Base-by-base conservation (phyloP, 495 filamentous ascomycete species). In the Hypoxylon intermedium region DNA sequence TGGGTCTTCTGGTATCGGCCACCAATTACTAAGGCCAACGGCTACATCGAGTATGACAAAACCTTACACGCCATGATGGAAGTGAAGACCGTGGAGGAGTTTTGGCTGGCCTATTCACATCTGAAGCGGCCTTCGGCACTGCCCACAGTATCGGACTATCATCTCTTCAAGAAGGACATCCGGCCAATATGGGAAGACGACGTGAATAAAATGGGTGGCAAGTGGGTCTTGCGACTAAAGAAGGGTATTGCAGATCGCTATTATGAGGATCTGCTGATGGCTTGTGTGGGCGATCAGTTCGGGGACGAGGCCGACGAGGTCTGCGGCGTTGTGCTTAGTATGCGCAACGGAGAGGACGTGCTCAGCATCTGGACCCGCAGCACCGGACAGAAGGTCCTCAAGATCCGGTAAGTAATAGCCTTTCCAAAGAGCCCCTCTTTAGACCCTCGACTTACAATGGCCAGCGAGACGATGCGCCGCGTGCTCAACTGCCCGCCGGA, bases 1-100 rank as follows among this genome's bases (percentile, higher is more conserved):
- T 98, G 94, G 94, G 88, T 96, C 6, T 90, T 98, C 66, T 97
- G 93, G 92, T 98, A 95, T 75, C 86, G 94, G 21, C 92, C 92
- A 30, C 92, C 92, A 42, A 95, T 92, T 53, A 89, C 90, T 38
- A 97, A 97, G 79, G 83, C 82, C 6, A 85, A 86, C 60, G 85
- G 85, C 7, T 98, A 91, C 74, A 92, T 93, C 72, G 94, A 98
- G 74, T 98, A 98, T 69, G 94, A 98, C 73, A 97, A 98, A 77
- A 97, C 93, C 11, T 90, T 92, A 37, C 87, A 93, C 64, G 83
- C 91, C 12, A 84, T 98, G 65, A 93, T 90, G 49, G 78, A 82
- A 34, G 91, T 95, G 70, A 83, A 85, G 23, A 89, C 91, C 6
- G 92, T 83, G 43, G 92, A 98, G 77, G 88, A 93, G 31, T 98